Evolutionary conservation across 225 moss, liverwort and hornwort species (phyloP).

Genomic region (Takakia lepidozioides): DNA sequence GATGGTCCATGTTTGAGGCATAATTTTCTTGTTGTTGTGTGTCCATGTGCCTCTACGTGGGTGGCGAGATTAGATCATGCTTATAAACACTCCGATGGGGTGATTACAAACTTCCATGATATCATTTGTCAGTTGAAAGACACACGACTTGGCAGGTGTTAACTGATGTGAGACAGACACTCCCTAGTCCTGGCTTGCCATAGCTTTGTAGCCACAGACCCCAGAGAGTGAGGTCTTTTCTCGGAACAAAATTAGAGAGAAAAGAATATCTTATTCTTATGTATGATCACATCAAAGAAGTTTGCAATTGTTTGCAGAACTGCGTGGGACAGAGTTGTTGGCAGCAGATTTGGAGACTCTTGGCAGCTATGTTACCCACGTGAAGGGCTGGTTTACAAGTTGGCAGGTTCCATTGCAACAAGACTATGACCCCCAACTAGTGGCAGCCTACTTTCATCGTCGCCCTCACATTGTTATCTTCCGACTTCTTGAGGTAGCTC

Average conservation of each 20-base stretch:
- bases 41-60: too few species aligned
- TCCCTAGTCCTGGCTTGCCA: too few species aligned
- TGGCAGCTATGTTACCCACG: conserved; percentile 40
- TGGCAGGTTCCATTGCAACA: conserved; percentile 70
- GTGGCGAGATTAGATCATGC: background rate
- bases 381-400: conserved; percentile 33
- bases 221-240: too few species aligned
- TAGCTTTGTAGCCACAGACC: too few species aligned
- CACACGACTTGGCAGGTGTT: background rate
- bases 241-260: background rate
- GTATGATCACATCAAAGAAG: background rate
- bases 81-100: background rate
- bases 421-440: conserved; percentile 70
- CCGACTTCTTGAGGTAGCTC: conserved; percentile 76
- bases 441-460: conserved; percentile 74
- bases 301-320: conserved; percentile 36
- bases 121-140: background rate
- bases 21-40: too few species aligned
- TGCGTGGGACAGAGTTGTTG: conserved; percentile 55
- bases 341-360: conserved; percentile 67
- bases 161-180: background rate
- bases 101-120: background rate
- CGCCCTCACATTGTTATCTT: conserved; percentile 78
- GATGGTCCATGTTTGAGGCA: background rate
- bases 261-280: background rate